Conservation (phyloP, 805 yeast genomes). For the Candida tallmaniae region DNA sequence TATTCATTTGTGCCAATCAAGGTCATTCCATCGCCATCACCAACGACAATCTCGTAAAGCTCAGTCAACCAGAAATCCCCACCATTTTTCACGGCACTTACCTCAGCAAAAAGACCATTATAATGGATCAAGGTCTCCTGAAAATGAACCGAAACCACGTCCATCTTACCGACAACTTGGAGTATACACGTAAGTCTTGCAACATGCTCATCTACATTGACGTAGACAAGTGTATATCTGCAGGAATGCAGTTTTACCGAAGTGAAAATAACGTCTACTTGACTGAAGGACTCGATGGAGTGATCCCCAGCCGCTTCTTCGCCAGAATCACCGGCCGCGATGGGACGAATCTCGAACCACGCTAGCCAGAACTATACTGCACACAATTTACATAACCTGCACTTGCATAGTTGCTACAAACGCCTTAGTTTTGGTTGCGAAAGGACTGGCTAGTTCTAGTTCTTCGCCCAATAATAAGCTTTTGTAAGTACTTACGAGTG, state of each 20-base stretch:
- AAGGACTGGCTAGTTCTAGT: too few relatives aligned
- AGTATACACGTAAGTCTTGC: slow-evolving; percentile 68
- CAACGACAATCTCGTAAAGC: slow-evolving; percentile 34
- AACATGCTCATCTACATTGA: slow-evolving; percentile 63
- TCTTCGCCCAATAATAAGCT: too few relatives aligned
- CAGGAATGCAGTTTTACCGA: slow-evolving; percentile 48
- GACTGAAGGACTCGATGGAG: slow-evolving; percentile 10
- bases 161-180: slow-evolving; percentile 70
- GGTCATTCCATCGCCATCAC: slow-evolving; percentile 70
- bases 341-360: not conserved
- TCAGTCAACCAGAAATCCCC: slow-evolving; percentile 44
- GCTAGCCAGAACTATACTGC: not conserved
- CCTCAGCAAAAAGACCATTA: slow-evolving; percentile 39
- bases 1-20: slow-evolving; percentile 77
- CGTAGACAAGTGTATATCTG: slow-evolving; percentile 39
- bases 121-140: slow-evolving; percentile 51
- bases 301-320: slow-evolving; percentile 1
- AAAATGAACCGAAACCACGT: slow-evolving; percentile 79
- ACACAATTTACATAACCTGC: not conserved
- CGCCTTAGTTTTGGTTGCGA: too few relatives aligned
- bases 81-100: slow-evolving; percentile 80
- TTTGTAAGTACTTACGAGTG: too few relatives aligned
- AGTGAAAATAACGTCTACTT: slow-evolving; percentile 65
- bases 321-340: not conserved
- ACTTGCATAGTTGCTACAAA: too few relatives aligned